These are phyloP conservation scores for Hemileccinum rubropunctum DNA, from an alignment of 768 basidiomycete species.

Conservation along the genomic window DNA sequence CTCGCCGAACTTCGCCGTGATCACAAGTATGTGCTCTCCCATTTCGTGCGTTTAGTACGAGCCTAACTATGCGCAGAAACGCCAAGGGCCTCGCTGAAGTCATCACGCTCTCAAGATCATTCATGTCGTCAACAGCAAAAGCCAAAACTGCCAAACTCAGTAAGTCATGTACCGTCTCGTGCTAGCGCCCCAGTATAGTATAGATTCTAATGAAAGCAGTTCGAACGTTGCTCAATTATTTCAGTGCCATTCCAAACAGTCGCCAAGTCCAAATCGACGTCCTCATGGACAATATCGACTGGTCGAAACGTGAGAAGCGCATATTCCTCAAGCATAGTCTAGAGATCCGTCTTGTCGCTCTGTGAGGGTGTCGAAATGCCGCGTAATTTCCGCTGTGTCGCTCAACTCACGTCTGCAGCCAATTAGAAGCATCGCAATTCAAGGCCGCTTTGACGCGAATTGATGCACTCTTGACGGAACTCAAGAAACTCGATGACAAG, in stretches of 20 bases:
- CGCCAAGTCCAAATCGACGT: conserved; percentile 77
- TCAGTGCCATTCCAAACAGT: conserved; percentile 73
- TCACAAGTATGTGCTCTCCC: conserved; percentile 56
- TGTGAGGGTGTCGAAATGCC: conserved; percentile 41
- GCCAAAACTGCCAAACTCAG: conserved; percentile 97
- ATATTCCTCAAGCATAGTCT: conserved; percentile 95
- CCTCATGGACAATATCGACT: conserved; percentile 86
- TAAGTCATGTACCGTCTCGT: conserved; percentile 27
- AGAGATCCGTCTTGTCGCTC: conserved; percentile 79
- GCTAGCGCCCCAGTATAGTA: background rate
- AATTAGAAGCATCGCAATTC: conserved; percentile 74
- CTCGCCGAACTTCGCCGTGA: conserved; percentile 87
- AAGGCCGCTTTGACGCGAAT: conserved; percentile 79
- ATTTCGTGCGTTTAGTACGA: background rate
- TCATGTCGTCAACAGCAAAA: conserved; percentile 94
- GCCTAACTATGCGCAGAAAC: conserved; percentile 51
- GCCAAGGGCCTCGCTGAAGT: conserved; percentile 82
- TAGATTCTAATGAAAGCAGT: conserved; percentile 44
- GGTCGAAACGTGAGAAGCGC: conserved; percentile 89
- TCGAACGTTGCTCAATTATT: conserved; percentile 90
- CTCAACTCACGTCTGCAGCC: conserved; percentile 37
- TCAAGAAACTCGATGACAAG: conserved; percentile 94
- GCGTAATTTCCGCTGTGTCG: background rate
- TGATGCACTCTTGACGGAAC: conserved; percentile 84
- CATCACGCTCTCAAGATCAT: conserved; percentile 76